These are phyloP conservation scores for Aulographum hederae DNA, from an alignment of 2,329 filamentous ascomycete species.

Conservation along the genomic window DNA sequence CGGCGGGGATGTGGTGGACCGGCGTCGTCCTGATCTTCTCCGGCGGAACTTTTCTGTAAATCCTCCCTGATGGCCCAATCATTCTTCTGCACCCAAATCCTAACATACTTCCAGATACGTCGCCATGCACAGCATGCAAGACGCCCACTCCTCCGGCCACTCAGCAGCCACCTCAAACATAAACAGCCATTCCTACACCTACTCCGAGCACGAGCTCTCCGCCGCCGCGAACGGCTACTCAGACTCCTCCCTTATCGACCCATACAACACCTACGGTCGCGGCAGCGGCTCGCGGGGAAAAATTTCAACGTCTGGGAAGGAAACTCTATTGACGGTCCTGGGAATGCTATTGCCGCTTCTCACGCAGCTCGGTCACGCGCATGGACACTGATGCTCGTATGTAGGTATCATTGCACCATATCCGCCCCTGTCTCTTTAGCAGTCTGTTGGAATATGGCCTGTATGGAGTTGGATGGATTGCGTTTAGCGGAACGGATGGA, in stretches of 20 bases:
- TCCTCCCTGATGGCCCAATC: constrained; percentile 7
- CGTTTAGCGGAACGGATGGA: no score
- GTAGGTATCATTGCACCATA: no score
- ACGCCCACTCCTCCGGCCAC: background rate
- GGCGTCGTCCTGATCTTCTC: constrained; percentile 90
- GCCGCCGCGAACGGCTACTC: constrained; percentile 30
- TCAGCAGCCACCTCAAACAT: constrained; percentile 41
- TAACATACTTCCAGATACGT: constrained; percentile 80
- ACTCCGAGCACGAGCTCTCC: constrained; percentile 10
- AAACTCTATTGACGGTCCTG: constrained; percentile 46
- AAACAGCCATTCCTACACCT: constrained; percentile 33
- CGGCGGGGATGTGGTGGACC: constrained; percentile 28
- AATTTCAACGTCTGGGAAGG: constrained; percentile 33
- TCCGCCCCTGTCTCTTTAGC: no score
- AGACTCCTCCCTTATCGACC: background rate
- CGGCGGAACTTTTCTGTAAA: constrained; percentile 86
- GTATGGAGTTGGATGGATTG: no score
- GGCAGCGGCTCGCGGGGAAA: constrained; percentile 33
- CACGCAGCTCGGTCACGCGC: constrained; percentile 62
- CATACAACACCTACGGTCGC: constrained; percentile 13
- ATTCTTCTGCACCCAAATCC: constrained; percentile 7
- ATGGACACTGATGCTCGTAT: constrained; percentile 14
- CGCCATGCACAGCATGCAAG: constrained; percentile 62
- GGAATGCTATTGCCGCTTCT: constrained; percentile 66
- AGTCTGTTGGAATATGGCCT: no score